phyloP scores from a whole-genome alignment of 2,329 filamentous ascomycete genomes.

The Aspergillus sp. region DNA sequence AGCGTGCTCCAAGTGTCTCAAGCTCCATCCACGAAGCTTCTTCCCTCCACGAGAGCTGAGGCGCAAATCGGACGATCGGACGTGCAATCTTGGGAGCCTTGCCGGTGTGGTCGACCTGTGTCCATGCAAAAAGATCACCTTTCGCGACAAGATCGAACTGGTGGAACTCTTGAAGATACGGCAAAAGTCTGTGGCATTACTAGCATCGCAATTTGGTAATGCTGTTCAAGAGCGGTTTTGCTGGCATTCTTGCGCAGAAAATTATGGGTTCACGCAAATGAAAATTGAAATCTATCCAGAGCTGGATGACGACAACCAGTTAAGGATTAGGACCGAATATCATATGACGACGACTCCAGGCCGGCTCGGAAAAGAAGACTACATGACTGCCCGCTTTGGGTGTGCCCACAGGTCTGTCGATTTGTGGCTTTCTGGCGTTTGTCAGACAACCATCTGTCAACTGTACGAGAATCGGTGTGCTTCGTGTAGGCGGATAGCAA shows the following conservation, averaged over 20 bases:
- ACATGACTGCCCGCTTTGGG: slow-evolving; percentile 45
- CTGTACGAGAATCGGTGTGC: slow-evolving; percentile 39
- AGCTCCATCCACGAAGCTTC: slow-evolving; percentile 41
- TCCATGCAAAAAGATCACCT: slow-evolving; percentile 47
- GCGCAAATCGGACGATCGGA: slow-evolving; percentile 37
- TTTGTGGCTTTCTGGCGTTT: slow-evolving; percentile 45
- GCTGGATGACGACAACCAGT: slow-evolving; percentile 36
- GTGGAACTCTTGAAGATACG: slow-evolving; percentile 38
- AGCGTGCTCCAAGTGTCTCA: slow-evolving; percentile 43
- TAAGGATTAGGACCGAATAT: slow-evolving; percentile 44
- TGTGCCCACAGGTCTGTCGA: slow-evolving; percentile 46
- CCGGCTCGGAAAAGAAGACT: slow-evolving; percentile 43
- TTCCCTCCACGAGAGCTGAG: slow-evolving; percentile 41
- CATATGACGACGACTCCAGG: slow-evolving; percentile 38
- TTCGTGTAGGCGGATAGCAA: slow-evolving; percentile 41
- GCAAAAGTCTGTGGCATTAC: slow-evolving; percentile 29
- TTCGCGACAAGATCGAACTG: slow-evolving; percentile 42
- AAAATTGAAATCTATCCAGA: slow-evolving; percentile 43
- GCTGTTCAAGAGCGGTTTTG: slow-evolving; percentile 38
- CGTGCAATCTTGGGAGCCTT: slow-evolving; percentile 39
- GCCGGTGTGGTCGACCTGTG: slow-evolving; percentile 46
- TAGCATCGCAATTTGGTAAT: slow-evolving; percentile 35
- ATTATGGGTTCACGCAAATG: slow-evolving; percentile 41
- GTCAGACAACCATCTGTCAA: slow-evolving; percentile 43
- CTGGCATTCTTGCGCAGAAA: slow-evolving; percentile 43